Conservation (phyloP, 768 basidiomycete genomes). For the Xerocomus brunneocitrinus region DNA sequence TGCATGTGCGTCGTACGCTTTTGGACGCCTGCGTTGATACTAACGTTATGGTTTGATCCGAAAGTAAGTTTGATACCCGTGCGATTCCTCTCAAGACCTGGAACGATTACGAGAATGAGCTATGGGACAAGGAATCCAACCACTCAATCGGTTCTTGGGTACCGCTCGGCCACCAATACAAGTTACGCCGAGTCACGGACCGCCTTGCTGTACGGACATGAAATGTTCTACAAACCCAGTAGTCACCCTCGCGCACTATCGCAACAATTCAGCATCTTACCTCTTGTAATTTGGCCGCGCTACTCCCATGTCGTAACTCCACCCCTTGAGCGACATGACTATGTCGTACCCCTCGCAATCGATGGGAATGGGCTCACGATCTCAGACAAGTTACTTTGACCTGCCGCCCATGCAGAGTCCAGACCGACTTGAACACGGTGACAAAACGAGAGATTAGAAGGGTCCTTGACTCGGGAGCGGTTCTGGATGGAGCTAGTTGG, state of each 20-base stretch:
- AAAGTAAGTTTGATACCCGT: conserved; percentile 94
- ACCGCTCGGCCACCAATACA: conserved; percentile 66
- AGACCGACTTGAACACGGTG: too few relatives aligned
- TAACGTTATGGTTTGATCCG: conserved; percentile 37
- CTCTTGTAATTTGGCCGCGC: conserved; percentile 73
- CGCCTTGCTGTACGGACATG: conserved; percentile 80
- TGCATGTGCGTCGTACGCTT: conserved; percentile 61
- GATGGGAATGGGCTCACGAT: conserved; percentile 59
- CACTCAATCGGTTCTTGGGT: conserved; percentile 94
- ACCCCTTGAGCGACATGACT: conserved; percentile 27
- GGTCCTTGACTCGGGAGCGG: too few relatives aligned
- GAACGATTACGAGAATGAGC: conserved; percentile 95
- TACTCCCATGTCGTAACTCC: conserved; percentile 53
- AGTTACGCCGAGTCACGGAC: conserved; percentile 72
- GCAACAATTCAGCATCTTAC: conserved; percentile 46
- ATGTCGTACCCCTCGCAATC: conserved; percentile 59
- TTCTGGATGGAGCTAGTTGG: too few relatives aligned
- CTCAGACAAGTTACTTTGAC: conserved; percentile 68
- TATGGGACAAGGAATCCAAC: conserved; percentile 97
- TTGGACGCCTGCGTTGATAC: conserved; percentile 3
- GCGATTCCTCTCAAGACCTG: conserved; percentile 94
- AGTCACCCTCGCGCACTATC: conserved; percentile 73
- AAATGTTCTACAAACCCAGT: conserved; percentile 78
- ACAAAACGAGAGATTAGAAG: background rate
- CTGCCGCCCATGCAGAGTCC: too few relatives aligned